Evolutionary conservation across 441 rosid species (phyloP).

Genomic region (Francoa sonchifolia): DNA sequence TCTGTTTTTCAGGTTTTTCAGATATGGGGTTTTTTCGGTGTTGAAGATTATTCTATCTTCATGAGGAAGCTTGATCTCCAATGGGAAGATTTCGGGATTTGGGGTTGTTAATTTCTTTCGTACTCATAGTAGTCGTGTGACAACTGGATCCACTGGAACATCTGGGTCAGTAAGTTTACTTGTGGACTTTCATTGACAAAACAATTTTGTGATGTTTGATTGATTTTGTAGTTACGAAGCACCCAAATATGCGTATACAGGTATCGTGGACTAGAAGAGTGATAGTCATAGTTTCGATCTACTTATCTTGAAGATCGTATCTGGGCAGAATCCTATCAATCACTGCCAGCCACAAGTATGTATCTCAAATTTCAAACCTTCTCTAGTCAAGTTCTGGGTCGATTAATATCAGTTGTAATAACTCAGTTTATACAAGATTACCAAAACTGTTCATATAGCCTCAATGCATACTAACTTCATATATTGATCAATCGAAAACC

Average conservation of each 20-base stretch:
- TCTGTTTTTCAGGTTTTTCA: background rate
- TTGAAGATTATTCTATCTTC: constrained; percentile 55
- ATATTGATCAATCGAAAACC: too few relatives aligned
- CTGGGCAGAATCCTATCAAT: constrained; percentile 44
- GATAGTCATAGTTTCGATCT: constrained; percentile 56
- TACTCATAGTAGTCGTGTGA: constrained; percentile 4
- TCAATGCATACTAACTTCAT: too few relatives aligned
- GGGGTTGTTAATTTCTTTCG: constrained; percentile 25
- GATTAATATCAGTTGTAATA: background rate
- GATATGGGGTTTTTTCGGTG: constrained; percentile 10
- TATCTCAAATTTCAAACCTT: background rate
- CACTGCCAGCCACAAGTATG: constrained; percentile 33
- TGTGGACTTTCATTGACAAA: background rate
- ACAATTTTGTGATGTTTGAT: background rate
- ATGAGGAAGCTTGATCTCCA: constrained; percentile 60
- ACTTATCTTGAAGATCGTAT: constrained; percentile 56
- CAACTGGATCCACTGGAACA: constrained; percentile 8
- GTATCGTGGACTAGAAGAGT: constrained; percentile 18
- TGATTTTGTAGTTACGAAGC: constrained; percentile 19
- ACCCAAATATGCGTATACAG: constrained; percentile 14
- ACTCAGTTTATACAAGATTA: background rate
- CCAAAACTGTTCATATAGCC: background rate
- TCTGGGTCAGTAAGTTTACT: constrained; percentile 19
- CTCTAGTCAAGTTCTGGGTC: background rate
- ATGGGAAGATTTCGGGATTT: constrained; percentile 52